Percentiles rank a stretch among this genome's conserved stretches.
Conservation (phyloP, 192 early-diverging fungal species). For the Linnemannia hyalina region DNA sequence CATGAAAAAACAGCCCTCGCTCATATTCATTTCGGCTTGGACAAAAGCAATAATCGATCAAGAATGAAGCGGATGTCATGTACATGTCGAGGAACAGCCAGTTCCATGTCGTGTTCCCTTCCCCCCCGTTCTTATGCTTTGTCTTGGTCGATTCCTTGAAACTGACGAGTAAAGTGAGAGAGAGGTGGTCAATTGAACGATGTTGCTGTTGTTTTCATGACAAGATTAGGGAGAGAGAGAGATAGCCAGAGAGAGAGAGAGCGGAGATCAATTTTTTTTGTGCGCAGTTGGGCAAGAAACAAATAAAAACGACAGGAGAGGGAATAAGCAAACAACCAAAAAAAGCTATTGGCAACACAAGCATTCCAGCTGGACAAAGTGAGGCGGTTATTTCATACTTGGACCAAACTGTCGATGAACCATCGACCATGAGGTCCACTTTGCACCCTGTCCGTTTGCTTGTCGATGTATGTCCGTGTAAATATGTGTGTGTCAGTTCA, state of each 20-base stretch:
- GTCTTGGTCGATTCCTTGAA: background rate
- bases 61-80: background rate
- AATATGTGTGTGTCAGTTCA: no score
- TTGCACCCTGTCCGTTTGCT: no score
- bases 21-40: background rate
- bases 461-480: no score
- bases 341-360: no score
- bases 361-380: no score
- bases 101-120: background rate
- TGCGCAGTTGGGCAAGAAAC: background rate
- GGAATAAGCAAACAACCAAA: background rate
- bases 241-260: background rate
- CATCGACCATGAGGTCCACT: no score
- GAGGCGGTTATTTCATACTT: no score
- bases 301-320: background rate
- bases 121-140: background rate
- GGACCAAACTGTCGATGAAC: no score
- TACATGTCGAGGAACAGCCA: background rate
- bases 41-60: background rate
- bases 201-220: background rate
- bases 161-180: background rate
- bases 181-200: background rate
- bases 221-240: background rate
- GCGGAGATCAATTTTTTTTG: constrained; percentile 2
- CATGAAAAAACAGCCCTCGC: constrained; percentile 1